Conservation (phyloP, 352 stramenopile species). For the Pelagophyceae sp. region DNA sequence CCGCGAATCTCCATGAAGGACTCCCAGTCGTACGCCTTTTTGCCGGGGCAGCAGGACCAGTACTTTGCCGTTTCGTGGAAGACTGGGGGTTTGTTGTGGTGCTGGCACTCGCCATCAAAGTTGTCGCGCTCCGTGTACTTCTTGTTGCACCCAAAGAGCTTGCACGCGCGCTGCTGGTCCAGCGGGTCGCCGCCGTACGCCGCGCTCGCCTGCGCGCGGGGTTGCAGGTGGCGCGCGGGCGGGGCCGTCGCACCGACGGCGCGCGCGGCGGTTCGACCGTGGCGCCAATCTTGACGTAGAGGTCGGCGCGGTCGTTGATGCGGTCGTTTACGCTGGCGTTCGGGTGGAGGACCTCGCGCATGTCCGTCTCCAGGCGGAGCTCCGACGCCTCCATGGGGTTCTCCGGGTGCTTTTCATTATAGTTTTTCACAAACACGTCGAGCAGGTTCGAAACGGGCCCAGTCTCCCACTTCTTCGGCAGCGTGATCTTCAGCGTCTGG, state of each 20-base stretch:
- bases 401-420: slow-evolving; percentile 47
- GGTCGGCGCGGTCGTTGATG: slow-evolving; percentile 47
- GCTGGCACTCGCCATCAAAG: slow-evolving; percentile 39
- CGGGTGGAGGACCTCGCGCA: neutral
- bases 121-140: slow-evolving; percentile 21
- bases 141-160: slow-evolving; percentile 60
- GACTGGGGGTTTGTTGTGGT: slow-evolving; percentile 56
- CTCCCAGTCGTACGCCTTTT: slow-evolving; percentile 60
- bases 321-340: slow-evolving; percentile 33
- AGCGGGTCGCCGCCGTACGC: neutral
- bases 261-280: neutral
- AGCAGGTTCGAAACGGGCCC: slow-evolving; percentile 47
- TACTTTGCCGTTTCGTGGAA: slow-evolving; percentile 68
- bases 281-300: slow-evolving; percentile 38
- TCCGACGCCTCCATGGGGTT: slow-evolving; percentile 37
- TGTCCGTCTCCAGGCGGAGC: slow-evolving; percentile 39
- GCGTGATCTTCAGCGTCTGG: slow-evolving; percentile 61
- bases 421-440: slow-evolving; percentile 52
- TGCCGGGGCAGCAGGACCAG: slow-evolving; percentile 47
- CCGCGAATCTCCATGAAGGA: slow-evolving; percentile 53
- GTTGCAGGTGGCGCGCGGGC: no score
- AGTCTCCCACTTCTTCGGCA: slow-evolving; percentile 57
- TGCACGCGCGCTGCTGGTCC: slow-evolving; percentile 25
- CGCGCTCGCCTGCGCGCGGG: no score
- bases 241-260: no score